Conservation (phyloP, 768 basidiomycete genomes). For the Pleurotus tuber-regium region DNA sequence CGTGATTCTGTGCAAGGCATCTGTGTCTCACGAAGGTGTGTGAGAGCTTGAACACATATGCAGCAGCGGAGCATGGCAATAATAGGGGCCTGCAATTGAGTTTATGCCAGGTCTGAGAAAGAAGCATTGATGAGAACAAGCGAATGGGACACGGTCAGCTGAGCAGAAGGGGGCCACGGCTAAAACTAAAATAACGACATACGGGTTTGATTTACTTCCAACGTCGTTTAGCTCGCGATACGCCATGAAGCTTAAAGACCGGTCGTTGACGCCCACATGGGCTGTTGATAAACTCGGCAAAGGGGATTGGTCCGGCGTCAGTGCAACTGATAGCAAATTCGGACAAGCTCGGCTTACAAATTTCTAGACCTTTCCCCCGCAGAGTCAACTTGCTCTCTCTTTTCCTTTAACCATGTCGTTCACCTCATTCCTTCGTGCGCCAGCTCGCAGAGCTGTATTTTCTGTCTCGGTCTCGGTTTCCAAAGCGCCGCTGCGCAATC, state of each 20-base stretch:
- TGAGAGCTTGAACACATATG: too few species aligned
- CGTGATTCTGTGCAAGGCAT: too few species aligned
- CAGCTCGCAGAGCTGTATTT: constrained; percentile 43
- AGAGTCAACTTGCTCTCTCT: not conserved
- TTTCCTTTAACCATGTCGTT: constrained; percentile 45
- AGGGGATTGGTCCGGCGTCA: constrained; percentile 9
- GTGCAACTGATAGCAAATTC: not conserved
- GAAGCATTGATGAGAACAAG: not conserved
- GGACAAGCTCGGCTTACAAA: constrained; percentile 12
- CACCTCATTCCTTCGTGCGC: constrained; percentile 48
- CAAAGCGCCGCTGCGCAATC: constrained; percentile 25
- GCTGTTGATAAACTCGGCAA: constrained; percentile 7
- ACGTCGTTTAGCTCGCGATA: constrained; percentile 1
- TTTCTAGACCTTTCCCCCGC: constrained; percentile 8
- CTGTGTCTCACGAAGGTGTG: too few species aligned
- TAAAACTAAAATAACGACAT: not conserved
- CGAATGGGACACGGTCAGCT: constrained; percentile 5
- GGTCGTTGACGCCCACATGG: not conserved
- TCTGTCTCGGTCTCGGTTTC: constrained; percentile 30
- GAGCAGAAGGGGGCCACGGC: not conserved
- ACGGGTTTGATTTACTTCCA: constrained; percentile 5
- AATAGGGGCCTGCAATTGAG: too few species aligned
- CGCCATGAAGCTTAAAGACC: not conserved
- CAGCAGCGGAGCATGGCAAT: too few species aligned
- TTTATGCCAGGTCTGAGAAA: too few species aligned